These are phyloP conservation scores for Fusarium sp. DNA, from an alignment of 2,329 filamentous ascomycete genomes.

Conservation along the genomic window DNA sequence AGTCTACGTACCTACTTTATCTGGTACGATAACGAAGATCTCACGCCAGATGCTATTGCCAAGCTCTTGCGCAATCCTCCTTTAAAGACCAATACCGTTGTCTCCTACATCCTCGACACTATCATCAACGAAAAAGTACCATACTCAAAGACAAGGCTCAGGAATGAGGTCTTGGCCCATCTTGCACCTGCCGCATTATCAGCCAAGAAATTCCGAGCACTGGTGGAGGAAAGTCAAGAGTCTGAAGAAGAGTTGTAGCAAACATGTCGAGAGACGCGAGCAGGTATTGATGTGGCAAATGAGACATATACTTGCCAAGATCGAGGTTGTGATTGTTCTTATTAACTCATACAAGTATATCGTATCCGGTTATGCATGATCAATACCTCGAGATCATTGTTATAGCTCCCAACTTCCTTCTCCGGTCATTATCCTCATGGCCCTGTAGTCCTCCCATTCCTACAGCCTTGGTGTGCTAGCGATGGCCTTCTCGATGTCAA, in stretches of 20 bases:
- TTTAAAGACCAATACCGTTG: slow-evolving; percentile 63
- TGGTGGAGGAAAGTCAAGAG: slow-evolving; percentile 37
- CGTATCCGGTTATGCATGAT: too few relatives aligned
- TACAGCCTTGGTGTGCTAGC: too few relatives aligned
- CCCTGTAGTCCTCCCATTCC: too few relatives aligned
- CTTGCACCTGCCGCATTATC: slow-evolving; percentile 41
- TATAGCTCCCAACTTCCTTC: too few relatives aligned
- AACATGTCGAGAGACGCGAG: too few relatives aligned
- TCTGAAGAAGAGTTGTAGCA: slow-evolving; percentile 3
- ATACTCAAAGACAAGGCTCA: slow-evolving; percentile 57
- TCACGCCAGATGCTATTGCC: slow-evolving; percentile 61
- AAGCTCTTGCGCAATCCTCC: slow-evolving; percentile 68
- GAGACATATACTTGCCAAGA: too few relatives aligned
- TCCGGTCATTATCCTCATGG: too few relatives aligned
- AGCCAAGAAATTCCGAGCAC: slow-evolving; percentile 38
- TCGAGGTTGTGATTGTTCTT: too few relatives aligned
- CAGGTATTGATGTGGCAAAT: too few relatives aligned
- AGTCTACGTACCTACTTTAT: slow-evolving; percentile 68
- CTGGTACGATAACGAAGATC: slow-evolving; percentile 64
- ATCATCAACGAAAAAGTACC: slow-evolving; percentile 61
- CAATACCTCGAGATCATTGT: too few relatives aligned
- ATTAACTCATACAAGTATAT: too few relatives aligned
- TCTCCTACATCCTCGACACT: slow-evolving; percentile 66
- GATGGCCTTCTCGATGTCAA: too few relatives aligned
- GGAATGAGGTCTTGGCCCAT: slow-evolving; percentile 53